phyloP scores from a whole-genome alignment of 2,329 filamentous ascomycete species.

The Acephala macrosclerotiorum region DNA sequence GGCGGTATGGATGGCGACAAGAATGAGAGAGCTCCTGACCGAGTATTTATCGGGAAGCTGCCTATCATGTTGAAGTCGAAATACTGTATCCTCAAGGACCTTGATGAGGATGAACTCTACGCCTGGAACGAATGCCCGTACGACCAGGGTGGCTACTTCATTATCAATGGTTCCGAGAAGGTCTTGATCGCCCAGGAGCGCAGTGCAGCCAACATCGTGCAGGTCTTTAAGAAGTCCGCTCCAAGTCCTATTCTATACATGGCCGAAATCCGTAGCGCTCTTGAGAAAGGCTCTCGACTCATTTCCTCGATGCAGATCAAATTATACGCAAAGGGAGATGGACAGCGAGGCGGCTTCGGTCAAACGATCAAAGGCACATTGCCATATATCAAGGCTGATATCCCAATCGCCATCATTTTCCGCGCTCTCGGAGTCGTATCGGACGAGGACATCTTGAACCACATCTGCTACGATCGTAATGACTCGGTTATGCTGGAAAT shows the following conservation, averaged over 20 bases:
- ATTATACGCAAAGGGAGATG: constrained; percentile 84
- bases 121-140: constrained; percentile 96
- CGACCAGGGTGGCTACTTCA: constrained; percentile 97
- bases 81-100: constrained; percentile 87
- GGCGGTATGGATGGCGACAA: constrained; percentile 53
- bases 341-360: constrained; percentile 80
- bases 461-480: constrained; percentile 94
- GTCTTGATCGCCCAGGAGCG: constrained; percentile 97
- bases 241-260: constrained; percentile 93
- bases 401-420: constrained; percentile 95
- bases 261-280: constrained; percentile 93
- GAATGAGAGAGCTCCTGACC: constrained; percentile 51
- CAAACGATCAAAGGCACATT: constrained; percentile 90
- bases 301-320: constrained; percentile 94
- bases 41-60: constrained; percentile 92
- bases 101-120: constrained; percentile 87
- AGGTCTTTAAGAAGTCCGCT: constrained; percentile 97
- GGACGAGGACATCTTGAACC: constrained; percentile 96
- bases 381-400: constrained; percentile 91
- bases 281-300: constrained; percentile 94
- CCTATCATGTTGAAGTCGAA: constrained; percentile 98
- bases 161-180: constrained; percentile 99
- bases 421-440: constrained; percentile 94
- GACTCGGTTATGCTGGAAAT: constrained; percentile 98
- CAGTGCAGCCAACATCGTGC: constrained; percentile 97